A percentile compares a stretch with the other conserved stretches of the same genome.
Evolutionary conservation across 2,329 filamentous ascomycete genomes (phyloP).

Genomic region (Fusarium mangiferae): DNA sequence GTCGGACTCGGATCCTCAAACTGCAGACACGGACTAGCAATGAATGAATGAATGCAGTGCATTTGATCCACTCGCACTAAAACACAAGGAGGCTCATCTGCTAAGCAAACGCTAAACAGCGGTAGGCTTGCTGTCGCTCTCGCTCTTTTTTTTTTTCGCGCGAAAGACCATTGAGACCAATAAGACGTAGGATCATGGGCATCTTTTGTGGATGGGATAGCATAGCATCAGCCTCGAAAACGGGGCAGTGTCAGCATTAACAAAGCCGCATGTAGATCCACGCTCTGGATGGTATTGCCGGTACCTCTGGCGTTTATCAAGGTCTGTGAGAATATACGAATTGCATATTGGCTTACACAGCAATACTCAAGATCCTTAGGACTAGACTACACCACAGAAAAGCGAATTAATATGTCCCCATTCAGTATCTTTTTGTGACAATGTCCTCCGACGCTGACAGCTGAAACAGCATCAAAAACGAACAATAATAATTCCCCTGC

Average conservation of each 20-base stretch:
- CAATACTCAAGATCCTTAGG: background rate
- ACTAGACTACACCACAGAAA: background rate
- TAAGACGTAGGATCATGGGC: background rate
- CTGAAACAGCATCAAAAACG: constrained; percentile 1
- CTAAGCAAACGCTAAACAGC: background rate
- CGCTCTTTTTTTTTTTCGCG: constrained; percentile 7
- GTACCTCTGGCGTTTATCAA: background rate
- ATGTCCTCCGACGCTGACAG: background rate
- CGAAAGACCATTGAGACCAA: background rate
- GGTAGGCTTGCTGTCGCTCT: constrained; percentile 14
- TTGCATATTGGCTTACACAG: background rate
- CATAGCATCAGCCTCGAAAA: constrained; percentile 22
- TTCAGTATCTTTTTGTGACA: background rate
- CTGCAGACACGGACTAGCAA: background rate
- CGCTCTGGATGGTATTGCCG: background rate
- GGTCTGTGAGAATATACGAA: background rate
- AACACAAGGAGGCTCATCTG: constrained; percentile 18
- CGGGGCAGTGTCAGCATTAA: constrained; percentile 26
- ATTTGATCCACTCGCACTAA: background rate
- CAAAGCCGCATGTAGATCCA: background rate
- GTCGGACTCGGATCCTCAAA: constrained; percentile 19
- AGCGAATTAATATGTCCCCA: background rate
- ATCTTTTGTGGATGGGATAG: background rate
- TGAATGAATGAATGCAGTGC: background rate
- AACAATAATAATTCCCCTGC: background rate